phyloP scores from a whole-genome alignment of 805 yeast genomes.

The Brettanomyces bruxellensis region DNA sequence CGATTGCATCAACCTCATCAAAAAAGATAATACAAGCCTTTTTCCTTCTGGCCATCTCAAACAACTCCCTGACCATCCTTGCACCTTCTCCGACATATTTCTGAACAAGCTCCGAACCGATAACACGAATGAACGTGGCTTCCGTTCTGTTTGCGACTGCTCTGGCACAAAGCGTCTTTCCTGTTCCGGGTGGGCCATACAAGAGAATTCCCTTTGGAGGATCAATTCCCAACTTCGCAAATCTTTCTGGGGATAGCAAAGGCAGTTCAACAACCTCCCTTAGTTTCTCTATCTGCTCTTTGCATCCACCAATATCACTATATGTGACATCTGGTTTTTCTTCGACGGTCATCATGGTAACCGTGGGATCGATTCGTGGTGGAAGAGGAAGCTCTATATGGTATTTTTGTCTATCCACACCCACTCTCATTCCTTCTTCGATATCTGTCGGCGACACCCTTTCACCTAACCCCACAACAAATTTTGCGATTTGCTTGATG shows the following conservation, averaged over 20 bases:
- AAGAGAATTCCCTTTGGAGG: constrained; percentile 97
- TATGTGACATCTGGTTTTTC: constrained; percentile 99
- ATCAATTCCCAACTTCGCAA: constrained; percentile 93
- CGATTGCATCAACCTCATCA: constrained; percentile 98
- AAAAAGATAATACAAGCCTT: constrained; percentile 97
- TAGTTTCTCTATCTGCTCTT: constrained; percentile 94
- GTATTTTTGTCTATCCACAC: constrained; percentile 95
- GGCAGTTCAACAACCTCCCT: constrained; percentile 96
- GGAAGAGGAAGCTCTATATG: constrained; percentile 96
- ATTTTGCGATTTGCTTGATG: constrained; percentile 96
- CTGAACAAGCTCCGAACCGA: constrained; percentile 97
- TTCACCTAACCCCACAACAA: constrained; percentile 94
- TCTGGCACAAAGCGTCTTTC: constrained; percentile 95
- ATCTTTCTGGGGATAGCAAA: constrained; percentile 88
- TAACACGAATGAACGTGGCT: constrained; percentile 96
- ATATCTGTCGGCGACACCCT: constrained; percentile 97
- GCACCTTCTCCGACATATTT: constrained; percentile 99
- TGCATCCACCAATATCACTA: constrained; percentile 97
- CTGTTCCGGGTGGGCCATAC: constrained; percentile 99
- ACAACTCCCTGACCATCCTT: constrained; percentile 96
- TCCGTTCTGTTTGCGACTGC: constrained; percentile 99
- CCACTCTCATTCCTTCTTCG: constrained; percentile 99
- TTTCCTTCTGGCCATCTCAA: constrained; percentile 98
- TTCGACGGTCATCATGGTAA: constrained; percentile 99
- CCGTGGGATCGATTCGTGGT: constrained; percentile 95